phyloP scores from a whole-genome alignment of 257 asterid genomes.

The Linaria vulgaris region DNA sequence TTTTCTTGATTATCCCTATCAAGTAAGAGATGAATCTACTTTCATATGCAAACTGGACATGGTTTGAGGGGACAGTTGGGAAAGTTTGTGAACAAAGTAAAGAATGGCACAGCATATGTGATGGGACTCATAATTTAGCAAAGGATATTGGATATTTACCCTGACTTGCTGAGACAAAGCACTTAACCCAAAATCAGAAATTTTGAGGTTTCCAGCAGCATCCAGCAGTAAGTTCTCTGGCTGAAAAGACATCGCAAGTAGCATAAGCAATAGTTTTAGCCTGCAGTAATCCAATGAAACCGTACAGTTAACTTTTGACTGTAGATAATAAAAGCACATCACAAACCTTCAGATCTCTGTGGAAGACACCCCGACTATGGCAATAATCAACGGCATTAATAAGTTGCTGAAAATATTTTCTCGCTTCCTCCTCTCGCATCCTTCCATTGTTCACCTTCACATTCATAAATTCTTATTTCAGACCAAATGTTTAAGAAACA shows the following conservation, averaged over 20 bases:
- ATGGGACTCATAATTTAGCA: no score
- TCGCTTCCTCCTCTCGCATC: slow-evolving; percentile 84
- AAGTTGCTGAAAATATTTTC: slow-evolving; percentile 89
- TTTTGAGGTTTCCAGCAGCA: slow-evolving; percentile 83
- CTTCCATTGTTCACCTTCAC: slow-evolving; percentile 82
- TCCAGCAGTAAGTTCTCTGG: slow-evolving; percentile 88
- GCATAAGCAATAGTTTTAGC: neutral
- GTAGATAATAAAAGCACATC: neutral
- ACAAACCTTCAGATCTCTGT: slow-evolving; percentile 83
- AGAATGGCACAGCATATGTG: no score
- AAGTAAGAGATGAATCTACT: neutral
- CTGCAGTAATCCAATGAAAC: neutral
- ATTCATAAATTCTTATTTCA: slow-evolving; percentile 21
- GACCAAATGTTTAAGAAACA: slow-evolving; percentile 18
- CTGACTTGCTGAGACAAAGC: slow-evolving; percentile 93
- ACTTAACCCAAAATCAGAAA: slow-evolving; percentile 93
- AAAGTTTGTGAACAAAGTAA: no score
- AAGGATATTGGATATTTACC: no score
- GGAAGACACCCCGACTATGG: slow-evolving; percentile 95
- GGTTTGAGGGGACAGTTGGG: no score
- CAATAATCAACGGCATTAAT: slow-evolving; percentile 92
- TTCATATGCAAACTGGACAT: slow-evolving; percentile 5
- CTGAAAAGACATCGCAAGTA: slow-evolving; percentile 39
- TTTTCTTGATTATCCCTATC: neutral
- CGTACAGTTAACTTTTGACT: neutral